Evolutionary conservation across 768 basidiomycete species (phyloP).

Genomic region (Kwoniella sp.): DNA sequence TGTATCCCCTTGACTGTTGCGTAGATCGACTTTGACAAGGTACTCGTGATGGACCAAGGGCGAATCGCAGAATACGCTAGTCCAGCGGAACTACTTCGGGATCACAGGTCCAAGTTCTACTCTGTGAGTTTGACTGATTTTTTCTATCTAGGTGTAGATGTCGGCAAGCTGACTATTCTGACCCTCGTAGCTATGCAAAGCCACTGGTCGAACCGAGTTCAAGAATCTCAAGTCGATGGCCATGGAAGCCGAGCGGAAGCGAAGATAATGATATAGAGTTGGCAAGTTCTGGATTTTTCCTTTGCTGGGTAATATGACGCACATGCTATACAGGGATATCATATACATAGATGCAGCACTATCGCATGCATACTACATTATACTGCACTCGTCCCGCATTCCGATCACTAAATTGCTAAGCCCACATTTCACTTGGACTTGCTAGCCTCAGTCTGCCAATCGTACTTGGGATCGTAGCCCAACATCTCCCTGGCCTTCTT

Average conservation of each 20-base stretch:
- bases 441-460: slow-evolving; percentile 48
- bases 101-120: slow-evolving; percentile 52
- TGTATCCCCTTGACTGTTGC: no score
- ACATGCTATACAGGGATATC: background rate
- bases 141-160: no score
- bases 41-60: slow-evolving; percentile 67
- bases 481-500: slow-evolving; percentile 52
- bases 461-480: slow-evolving; percentile 48
- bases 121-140: slow-evolving; percentile 25
- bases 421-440: slow-evolving; percentile 24
- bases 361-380: background rate
- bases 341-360: background rate
- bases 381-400: no score
- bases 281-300: background rate
- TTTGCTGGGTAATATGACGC: background rate
- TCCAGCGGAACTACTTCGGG: slow-evolving; percentile 49
- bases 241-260: slow-evolving; percentile 40
- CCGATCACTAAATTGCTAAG: no score
- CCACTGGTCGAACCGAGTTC: slow-evolving; percentile 54
- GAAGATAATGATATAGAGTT: no score
- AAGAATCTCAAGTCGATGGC: slow-evolving; percentile 49
- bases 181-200: slow-evolving; percentile 45
- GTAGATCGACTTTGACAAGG: slow-evolving; percentile 76
- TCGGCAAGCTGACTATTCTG: background rate
- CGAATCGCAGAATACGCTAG: slow-evolving; percentile 71